phyloP scores from a whole-genome alignment of 495 filamentous ascomycete genomes.

The Peziza echinospora region DNA sequence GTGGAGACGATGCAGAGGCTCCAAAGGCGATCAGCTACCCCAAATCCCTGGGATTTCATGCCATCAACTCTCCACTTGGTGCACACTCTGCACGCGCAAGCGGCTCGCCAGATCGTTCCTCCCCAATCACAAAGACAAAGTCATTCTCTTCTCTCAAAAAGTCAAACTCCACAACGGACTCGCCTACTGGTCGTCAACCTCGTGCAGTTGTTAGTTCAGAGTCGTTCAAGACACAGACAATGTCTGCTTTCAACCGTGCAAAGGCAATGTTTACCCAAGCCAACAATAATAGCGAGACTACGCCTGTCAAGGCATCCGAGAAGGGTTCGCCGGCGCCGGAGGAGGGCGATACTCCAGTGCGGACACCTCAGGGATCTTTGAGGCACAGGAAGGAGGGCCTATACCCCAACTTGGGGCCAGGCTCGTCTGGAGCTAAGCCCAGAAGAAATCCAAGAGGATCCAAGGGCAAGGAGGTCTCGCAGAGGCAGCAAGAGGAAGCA shows the following conservation, averaged over 20 bases:
- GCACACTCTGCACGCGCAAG: neutral
- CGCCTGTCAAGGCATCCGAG: too few relatives aligned
- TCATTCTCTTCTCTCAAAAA: neutral
- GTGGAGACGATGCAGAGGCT: neutral
- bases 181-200: neutral
- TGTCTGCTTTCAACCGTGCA: conserved; percentile 14
- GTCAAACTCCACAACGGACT: neutral
- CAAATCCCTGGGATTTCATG: neutral
- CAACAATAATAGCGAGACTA: too few relatives aligned
- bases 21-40: neutral
- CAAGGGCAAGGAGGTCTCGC: conserved; percentile 49
- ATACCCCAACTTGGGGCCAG: too few relatives aligned
- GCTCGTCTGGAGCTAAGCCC: neutral
- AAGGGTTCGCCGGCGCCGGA: too few relatives aligned
- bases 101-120: neutral
- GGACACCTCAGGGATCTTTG: too few relatives aligned
- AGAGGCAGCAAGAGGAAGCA: conserved; percentile 60
- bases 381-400: neutral
- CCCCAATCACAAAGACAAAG: neutral
- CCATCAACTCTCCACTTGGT: neutral
- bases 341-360: neutral
- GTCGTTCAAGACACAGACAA: conserved; percentile 18
- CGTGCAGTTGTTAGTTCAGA: too few relatives aligned
- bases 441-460: conserved; percentile 7
- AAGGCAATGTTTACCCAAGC: conserved; percentile 34